Evolutionary conservation across 345 rosid genomes (phyloP).

Genomic region (Sisymbrium irio): DNA sequence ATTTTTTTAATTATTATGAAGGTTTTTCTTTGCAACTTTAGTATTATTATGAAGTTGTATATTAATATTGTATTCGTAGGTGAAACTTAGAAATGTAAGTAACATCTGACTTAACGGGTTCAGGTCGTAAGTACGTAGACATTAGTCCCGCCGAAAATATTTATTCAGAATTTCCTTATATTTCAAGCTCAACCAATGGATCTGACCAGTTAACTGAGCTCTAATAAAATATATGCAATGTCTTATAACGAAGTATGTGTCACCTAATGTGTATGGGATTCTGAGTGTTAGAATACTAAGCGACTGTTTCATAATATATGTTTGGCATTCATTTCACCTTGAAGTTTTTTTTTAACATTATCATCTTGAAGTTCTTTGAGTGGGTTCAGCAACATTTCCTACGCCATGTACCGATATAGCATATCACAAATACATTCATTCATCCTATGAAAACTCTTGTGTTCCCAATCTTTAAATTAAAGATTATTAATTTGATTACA

Average conservation of each 20-base stretch:
- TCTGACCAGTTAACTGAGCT: not conserved
- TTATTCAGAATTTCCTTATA: not conserved
- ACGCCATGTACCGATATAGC: not conserved
- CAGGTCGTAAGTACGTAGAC: not conserved
- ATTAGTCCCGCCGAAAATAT: not conserved
- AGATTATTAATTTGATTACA: not conserved
- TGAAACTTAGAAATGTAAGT: not conserved
- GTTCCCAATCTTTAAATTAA: not conserved
- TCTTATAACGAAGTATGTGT: not conserved
- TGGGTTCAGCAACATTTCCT: not conserved
- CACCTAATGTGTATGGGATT: not conserved
- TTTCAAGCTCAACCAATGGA: not conserved
- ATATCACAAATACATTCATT: not conserved
- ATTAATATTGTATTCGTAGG: not conserved
- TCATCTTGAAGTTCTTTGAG: too few relatives aligned
- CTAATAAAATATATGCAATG: not conserved
- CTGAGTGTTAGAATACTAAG: not conserved
- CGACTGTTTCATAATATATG: not conserved
- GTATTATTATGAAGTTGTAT: not conserved
- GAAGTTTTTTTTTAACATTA: too few relatives aligned
- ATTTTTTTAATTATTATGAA: not conserved
- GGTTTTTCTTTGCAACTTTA: too few relatives aligned
- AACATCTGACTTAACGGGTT: not conserved
- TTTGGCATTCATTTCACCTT: not conserved
- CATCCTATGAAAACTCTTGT: not conserved